Evolutionary conservation across 1,284 basidiomycete species (phyloP).

Genomic region (Rugosomyces carneus): DNA sequence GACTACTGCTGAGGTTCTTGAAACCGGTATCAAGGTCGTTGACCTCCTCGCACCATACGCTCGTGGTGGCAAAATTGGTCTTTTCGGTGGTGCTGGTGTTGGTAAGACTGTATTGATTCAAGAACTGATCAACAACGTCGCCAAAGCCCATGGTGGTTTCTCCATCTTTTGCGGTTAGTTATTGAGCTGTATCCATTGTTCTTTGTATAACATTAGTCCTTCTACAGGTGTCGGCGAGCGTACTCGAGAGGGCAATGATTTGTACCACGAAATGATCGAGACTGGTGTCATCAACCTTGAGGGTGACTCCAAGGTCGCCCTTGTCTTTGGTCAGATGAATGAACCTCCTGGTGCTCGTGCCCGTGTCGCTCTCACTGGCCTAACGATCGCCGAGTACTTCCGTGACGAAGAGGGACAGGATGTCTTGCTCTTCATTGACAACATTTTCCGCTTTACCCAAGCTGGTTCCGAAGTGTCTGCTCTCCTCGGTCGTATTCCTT

Average conservation of each 20-base stretch:
- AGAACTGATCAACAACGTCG: slow-evolving; percentile 99
- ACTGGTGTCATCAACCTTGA: slow-evolving; percentile 99
- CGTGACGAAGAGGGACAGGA: slow-evolving; percentile 99
- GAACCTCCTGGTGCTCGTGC: slow-evolving; percentile 99
- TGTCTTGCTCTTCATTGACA: slow-evolving; percentile 99
- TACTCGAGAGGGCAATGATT: slow-evolving; percentile 99
- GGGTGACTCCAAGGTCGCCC: slow-evolving; percentile 98
- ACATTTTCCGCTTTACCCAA: slow-evolving; percentile 99
- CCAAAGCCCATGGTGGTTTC: slow-evolving; percentile 99
- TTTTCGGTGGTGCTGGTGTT: slow-evolving; percentile 99
- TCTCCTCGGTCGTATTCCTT: slow-evolving; percentile 98
- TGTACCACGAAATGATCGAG: slow-evolving; percentile 99
- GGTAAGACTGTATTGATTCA: slow-evolving; percentile 99
- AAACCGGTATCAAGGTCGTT: slow-evolving; percentile 99
- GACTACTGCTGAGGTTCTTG: slow-evolving; percentile 95
- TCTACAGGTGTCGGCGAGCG: slow-evolving; percentile 91
- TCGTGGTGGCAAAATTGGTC: slow-evolving; percentile 99
- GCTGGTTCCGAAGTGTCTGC: slow-evolving; percentile 99
- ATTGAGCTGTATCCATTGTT: slow-evolving; percentile 13
- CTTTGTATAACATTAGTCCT: slow-evolving; percentile 6
- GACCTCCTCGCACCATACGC: slow-evolving; percentile 98
- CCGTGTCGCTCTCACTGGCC: slow-evolving; percentile 97
- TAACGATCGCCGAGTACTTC: slow-evolving; percentile 99
- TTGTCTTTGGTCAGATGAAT: slow-evolving; percentile 99
- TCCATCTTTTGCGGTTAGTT: slow-evolving; percentile 96